These are phyloP conservation scores for Hordeum vulgare DNA, from an alignment of 176 grass and related monocot genomes.

Conservation along the genomic window DNA sequence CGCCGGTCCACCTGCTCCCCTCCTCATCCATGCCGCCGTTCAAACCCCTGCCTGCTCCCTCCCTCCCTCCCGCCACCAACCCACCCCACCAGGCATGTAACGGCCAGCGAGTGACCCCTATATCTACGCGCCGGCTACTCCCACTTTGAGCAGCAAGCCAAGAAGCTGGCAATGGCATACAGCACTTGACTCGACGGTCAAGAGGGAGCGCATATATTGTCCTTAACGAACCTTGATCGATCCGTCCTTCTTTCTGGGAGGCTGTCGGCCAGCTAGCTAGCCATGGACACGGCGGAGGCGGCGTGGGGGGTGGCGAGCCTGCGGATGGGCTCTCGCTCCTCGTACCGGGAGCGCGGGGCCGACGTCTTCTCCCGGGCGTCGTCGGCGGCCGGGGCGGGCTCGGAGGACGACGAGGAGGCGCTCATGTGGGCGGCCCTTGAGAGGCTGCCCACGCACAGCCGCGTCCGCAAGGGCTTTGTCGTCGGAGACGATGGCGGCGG, in stretches of 20 bases:
- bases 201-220: not conserved
- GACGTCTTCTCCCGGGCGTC: conserved; percentile 43
- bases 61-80: not conserved
- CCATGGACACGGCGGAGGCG: conserved; percentile 17
- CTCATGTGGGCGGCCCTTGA: conserved; percentile 61
- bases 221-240: not conserved
- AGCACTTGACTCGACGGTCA: not conserved
- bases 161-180: not conserved
- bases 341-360: conserved; percentile 18
- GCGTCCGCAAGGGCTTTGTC: conserved; percentile 38
- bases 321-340: not conserved
- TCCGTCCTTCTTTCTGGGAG: not conserved
- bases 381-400: not conserved
- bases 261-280: not conserved
- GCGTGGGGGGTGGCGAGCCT: conserved; percentile 38
- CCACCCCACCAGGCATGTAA: not conserved
- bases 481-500: not conserved
- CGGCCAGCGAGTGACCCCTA: too few species aligned
- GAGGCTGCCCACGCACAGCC: conserved; percentile 52
- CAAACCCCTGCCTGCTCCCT: too few species aligned
- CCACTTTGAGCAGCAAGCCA: not conserved
- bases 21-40: too few species aligned
- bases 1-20: too few species aligned
- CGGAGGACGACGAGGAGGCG: conserved; percentile 54
- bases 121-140: not conserved